Evolutionary conservation across 169 alveolate genomes (phyloP).

Genomic region (Plasmodium ovale): DNA sequence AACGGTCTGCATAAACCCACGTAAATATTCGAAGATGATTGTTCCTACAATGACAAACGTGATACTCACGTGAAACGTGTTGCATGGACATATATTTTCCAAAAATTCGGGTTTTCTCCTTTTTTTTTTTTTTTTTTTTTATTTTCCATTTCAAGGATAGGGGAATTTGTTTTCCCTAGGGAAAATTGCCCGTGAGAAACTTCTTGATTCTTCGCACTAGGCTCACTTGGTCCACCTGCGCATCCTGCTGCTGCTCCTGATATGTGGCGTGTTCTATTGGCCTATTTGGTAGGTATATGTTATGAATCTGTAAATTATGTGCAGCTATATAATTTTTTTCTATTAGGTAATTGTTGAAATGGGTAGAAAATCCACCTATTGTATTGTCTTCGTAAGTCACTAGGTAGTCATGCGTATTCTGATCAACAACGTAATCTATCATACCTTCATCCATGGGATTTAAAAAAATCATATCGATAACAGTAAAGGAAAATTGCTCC

Average conservation of each 20-base stretch:
- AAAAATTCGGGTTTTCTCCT: too few relatives aligned
- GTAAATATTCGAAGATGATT: too few relatives aligned
- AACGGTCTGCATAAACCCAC: too few relatives aligned
- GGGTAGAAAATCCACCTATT: constrained; percentile 68
- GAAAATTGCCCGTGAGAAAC: neutral
- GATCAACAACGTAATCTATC: constrained; percentile 29
- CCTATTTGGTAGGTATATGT: constrained; percentile 43
- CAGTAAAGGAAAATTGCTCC: constrained; percentile 24
- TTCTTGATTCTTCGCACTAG: constrained; percentile 20
- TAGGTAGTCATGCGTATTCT: constrained; percentile 29
- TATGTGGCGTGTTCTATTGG: constrained; percentile 61
- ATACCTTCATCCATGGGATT: constrained; percentile 59
- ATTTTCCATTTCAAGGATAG: too few relatives aligned
- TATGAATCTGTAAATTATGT: constrained; percentile 33
- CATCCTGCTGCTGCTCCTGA: constrained; percentile 25
- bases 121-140: too few relatives aligned
- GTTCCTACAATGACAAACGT: too few relatives aligned
- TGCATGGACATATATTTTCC: too few relatives aligned
- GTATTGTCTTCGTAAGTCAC: constrained; percentile 68
- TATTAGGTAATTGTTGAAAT: constrained; percentile 53
- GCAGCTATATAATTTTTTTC: constrained; percentile 38
- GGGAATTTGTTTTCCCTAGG: neutral
- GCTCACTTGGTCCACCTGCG: constrained; percentile 8
- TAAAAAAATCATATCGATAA: constrained; percentile 66
- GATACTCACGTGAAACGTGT: too few relatives aligned